Evolutionary conservation across 441 rosid species (phyloP).

Genomic region (Bocquillonia castaneifolia): DNA sequence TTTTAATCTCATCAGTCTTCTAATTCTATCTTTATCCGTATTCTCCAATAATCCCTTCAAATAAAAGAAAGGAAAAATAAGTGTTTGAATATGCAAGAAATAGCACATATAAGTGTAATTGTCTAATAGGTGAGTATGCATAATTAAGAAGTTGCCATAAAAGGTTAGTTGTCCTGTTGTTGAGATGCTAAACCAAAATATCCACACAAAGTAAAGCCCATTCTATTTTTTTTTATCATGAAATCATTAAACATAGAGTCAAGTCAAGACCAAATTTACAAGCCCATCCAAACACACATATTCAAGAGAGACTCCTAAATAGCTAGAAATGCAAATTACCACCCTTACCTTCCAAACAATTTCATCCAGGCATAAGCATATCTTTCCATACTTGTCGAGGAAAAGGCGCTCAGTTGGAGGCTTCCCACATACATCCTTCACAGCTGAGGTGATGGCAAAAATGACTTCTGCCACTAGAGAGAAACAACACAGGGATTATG

Average conservation of each 20-base stretch:
- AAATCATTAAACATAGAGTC: background rate
- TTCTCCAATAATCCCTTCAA: constrained; percentile 70
- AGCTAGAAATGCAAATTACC: constrained; percentile 8
- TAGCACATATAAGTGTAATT: background rate
- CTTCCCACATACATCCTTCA: constrained; percentile 88
- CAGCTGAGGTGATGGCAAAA: constrained; percentile 70
- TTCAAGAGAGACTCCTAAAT: background rate
- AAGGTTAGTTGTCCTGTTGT: background rate
- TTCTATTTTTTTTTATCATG: background rate
- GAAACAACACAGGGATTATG: constrained; percentile 10
- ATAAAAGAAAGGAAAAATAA: background rate
- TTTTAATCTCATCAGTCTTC: constrained; percentile 58
- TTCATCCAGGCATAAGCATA: constrained; percentile 88
- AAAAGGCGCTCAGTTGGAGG: constrained; percentile 87
- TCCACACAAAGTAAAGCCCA: background rate
- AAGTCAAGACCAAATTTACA: background rate
- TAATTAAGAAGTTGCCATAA: background rate
- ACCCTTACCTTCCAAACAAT: constrained; percentile 74
- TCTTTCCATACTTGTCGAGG: constrained; percentile 86
- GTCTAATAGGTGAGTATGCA: background rate
- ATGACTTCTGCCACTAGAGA: constrained; percentile 78
- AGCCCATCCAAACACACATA: background rate
- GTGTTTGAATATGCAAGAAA: background rate
- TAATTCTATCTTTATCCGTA: constrained; percentile 72
- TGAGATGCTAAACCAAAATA: background rate